Evolutionary conservation across 2,329 filamentous ascomycete genomes (phyloP), one percentile per base, ranked within the genome.

Genomic region (Diaporthe nobilis): DNA sequence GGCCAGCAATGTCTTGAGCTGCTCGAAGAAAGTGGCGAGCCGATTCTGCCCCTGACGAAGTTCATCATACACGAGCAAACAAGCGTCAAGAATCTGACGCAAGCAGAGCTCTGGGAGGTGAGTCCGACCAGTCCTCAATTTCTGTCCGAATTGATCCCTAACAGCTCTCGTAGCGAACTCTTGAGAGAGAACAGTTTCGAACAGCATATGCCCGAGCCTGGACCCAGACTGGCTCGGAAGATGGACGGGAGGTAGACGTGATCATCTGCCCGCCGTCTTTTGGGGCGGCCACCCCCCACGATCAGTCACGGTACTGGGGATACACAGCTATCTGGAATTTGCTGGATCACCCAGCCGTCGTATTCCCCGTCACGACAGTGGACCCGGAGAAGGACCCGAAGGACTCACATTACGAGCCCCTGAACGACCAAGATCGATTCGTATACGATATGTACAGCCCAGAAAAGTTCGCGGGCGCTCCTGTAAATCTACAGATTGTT

Each of bases 301-400:
- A 78, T 4, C 76, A 78, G 22, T 73, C 78, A 5, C 77, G 79
- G 17, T 81, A 82, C 57, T 82, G 78, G 75, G 73, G 74, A 31
- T 84, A 84, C 71, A 84, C 82, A 0, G 78, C 79, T 4, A 80
- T 82, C 31, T 83, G 81, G 80, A 84, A 84, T 49, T 78, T 82
- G 5, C 80, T 83, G 1, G 82, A 84, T 51, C 78, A 81, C 17
- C 81, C 81, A 0, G 79, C 74, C 37, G 74, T 77, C 10, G 76
- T 80, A 2, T 80, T 83, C 25, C 82, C 82, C 7, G 80, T 80
- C 2, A 31, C 79, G 37, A 74, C 57, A 34, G 72, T 53, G 34
- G 63, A 68, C 63, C 60, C 60, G 28, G 61, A 42, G 10, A n/a
- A 70, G 37, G 71, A 73, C 31, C 53, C 28, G 13, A 51, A 44